Evolutionary conservation across 306 rosid genomes (phyloP).

Genomic region (Malus sylvestris): DNA sequence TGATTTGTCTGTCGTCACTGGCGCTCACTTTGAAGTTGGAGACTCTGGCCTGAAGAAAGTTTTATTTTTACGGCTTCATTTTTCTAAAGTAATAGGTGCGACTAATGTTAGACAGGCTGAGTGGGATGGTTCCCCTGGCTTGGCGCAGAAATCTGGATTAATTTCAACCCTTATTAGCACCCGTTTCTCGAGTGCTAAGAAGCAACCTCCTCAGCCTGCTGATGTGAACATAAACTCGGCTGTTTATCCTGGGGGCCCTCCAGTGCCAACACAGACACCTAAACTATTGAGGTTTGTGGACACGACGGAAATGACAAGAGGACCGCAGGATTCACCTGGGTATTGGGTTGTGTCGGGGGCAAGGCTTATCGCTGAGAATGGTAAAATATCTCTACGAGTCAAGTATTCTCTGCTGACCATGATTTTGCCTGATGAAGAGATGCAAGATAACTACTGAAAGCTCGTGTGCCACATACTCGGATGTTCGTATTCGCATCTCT

Average conservation of each 20-base stretch:
- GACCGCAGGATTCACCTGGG: constrained; percentile 83
- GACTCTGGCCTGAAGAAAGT: constrained; percentile 64
- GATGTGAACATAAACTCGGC: constrained; percentile 76
- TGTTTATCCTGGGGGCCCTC: constrained; percentile 82
- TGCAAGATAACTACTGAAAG: background rate
- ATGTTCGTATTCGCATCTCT: constrained; percentile 2
- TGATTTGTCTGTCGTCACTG: constrained; percentile 59
- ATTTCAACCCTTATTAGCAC: constrained; percentile 71
- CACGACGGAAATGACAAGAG: constrained; percentile 92
- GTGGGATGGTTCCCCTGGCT: constrained; percentile 71
- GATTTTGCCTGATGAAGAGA: constrained; percentile 52
- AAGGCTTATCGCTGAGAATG: constrained; percentile 60
- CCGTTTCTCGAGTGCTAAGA: constrained; percentile 60
- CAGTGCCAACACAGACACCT: constrained; percentile 55
- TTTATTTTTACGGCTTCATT: constrained; percentile 54
- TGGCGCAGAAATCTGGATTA: constrained; percentile 74
- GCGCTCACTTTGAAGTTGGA: constrained; percentile 68
- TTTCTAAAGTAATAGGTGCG: constrained; percentile 44
- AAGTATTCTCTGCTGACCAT: constrained; percentile 68
- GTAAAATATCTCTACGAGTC: constrained; percentile 72
- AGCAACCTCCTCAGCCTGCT: constrained; percentile 50
- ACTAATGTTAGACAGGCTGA: constrained; percentile 27
- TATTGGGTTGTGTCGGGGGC: constrained; percentile 93
- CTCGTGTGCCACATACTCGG: constrained; percentile 7
- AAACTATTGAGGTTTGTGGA: constrained; percentile 78